Percentiles rank a stretch among this genome's conserved stretches.
Conservation (phyloP, 148 eudicot species). For the Amaranthus palmeri region DNA sequence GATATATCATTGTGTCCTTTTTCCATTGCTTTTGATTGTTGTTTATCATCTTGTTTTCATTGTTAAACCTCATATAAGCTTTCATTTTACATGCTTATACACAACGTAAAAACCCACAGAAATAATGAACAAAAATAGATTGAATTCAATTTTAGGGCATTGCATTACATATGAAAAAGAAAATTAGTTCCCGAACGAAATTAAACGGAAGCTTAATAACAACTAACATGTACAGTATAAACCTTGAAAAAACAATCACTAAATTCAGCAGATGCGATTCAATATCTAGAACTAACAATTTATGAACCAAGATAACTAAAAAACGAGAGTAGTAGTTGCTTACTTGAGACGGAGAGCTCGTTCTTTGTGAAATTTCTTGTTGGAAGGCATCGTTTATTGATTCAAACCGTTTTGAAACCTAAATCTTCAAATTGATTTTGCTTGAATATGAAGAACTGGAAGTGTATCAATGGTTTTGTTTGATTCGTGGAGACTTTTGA, state of each 20-base stretch:
- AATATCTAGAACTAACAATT: not conserved
- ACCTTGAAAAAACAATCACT: not conserved
- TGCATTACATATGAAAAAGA: not conserved
- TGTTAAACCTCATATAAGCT: no score
- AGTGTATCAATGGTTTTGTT: no score
- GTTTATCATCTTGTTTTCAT: no score
- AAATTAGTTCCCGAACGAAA: not conserved
- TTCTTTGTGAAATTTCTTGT: constrained; percentile 39
- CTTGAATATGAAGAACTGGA: not conserved
- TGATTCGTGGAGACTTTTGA: no score
- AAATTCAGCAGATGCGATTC: not conserved
- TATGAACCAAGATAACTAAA: not conserved
- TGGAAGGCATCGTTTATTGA: constrained; percentile 31
- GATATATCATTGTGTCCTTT: no score
- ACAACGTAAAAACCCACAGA: no score
- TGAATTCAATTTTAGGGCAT: not conserved
- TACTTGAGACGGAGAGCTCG: constrained; percentile 37
- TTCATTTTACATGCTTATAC: no score
- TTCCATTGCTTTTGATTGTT: no score
- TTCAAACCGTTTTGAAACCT: not conserved
- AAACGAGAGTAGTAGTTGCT: not conserved
- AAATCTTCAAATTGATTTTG: not conserved
- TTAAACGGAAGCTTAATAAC: not conserved
- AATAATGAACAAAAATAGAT: not conserved
- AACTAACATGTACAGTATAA: not conserved